Evolutionary conservation across 306 rosid species (phyloP), one percentile per base, ranked within the genome.

Genomic region (Pyrus bretschneideri): DNA sequence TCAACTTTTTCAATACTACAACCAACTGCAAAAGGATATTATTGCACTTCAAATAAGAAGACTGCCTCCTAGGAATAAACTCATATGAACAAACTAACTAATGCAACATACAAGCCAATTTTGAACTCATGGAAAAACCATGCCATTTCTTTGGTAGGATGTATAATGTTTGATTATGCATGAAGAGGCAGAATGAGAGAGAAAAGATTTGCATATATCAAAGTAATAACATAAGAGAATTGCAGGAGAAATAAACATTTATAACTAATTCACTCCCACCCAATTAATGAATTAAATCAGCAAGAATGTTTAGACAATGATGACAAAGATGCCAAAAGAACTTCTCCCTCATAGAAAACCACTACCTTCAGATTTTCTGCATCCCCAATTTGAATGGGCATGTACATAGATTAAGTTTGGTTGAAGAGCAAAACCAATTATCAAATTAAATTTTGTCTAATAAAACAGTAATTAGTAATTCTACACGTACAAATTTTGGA

Each of bases 1-100:
- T 95, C 79, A 95, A 92, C 86, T 92, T 95, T 80, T 95, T 95
- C 80, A 95, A 83, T 8, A 95, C 86, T 59, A 92, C 91, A 87
- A 92, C 96, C 98, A 95, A 89, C 97, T 90, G 97, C 81, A 70
- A 67, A 84, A 78, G 75, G 76, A 74, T n/a, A 61, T 76, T 73
- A 81, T 66, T 66, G 67, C 31, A 69, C 67, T 77, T 85, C 18
- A 57, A 54, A 66, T 44, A 62, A 27, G 22, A 40, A 42, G 25
- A 64, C 72, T 63, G 5, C 44, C 40, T 73, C 18, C 35, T 13
- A 58, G 35, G 77, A 23, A 9, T 38, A 38, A 29, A 40, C 11
- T 40, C 38, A 72, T 55, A 35, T 19, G 23, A 11, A 52, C 10
- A 19, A 52, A 52, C 21, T 5, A 19, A 30, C 19, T 51, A 18